Percentiles rank a stretch among this genome's conserved stretches.
Conservation (phyloP, 352 stramenopile species). For the Phytopythium ostracodes region DNA sequence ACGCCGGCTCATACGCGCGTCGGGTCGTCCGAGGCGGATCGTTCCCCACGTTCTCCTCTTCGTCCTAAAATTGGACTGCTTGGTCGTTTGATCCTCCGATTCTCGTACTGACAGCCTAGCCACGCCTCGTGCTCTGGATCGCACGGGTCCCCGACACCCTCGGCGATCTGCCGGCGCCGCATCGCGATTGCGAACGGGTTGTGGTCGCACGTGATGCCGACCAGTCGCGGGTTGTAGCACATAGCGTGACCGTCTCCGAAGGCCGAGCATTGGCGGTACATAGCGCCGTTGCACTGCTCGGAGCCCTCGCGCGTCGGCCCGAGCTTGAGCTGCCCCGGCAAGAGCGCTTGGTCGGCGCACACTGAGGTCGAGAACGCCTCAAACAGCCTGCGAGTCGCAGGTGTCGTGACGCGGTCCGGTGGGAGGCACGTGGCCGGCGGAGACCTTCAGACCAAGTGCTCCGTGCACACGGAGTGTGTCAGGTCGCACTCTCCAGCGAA, state of each 20-base stretch:
- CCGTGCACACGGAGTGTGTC: slow-evolving; percentile 6
- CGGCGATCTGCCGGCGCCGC: slow-evolving; percentile 25
- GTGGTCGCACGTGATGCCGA: slow-evolving; percentile 22
- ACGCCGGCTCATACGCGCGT: background rate
- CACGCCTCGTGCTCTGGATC: slow-evolving; percentile 25
- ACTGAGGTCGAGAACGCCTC: slow-evolving; percentile 15
- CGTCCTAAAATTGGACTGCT: slow-evolving; percentile 1
- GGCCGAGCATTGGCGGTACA: slow-evolving; percentile 18
- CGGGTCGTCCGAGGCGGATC: too few relatives aligned
- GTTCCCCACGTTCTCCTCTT: background rate
- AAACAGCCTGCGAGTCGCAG: slow-evolving; percentile 17
- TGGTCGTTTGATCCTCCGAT: background rate
- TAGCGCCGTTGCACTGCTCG: slow-evolving; percentile 16
- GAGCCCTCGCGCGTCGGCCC: slow-evolving; percentile 3
- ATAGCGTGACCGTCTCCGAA: slow-evolving; percentile 10
- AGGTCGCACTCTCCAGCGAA: slow-evolving; percentile 15
- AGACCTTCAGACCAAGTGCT: background rate
- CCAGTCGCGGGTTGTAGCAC: slow-evolving; percentile 29
- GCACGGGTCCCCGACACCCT: slow-evolving; percentile 16
- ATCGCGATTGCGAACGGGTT: slow-evolving; percentile 19
- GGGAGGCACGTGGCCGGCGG: slow-evolving; percentile 1
- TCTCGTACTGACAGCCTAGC: slow-evolving; percentile 18
- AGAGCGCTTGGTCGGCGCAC: slow-evolving; percentile 13
- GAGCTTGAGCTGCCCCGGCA: background rate
- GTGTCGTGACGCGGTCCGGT: slow-evolving; percentile 6